phyloP scores from a whole-genome alignment of 2,329 filamentous ascomycete genomes.

The Aspergillus aculeatinus region DNA sequence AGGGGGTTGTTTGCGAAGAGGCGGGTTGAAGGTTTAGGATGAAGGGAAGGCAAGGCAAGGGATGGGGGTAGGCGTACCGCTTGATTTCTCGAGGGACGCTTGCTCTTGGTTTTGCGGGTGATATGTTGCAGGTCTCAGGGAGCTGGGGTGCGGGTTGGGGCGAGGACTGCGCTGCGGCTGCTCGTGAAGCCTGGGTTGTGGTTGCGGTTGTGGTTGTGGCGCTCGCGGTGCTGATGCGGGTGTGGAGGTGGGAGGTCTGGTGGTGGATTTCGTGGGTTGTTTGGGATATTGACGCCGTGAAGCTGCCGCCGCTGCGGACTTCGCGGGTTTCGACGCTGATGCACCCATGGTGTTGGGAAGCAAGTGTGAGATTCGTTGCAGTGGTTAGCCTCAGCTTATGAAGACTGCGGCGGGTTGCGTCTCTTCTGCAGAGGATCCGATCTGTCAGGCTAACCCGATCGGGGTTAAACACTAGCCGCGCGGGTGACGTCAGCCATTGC shows the following conservation, averaged over 20 bases:
- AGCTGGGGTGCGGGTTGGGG: not conserved
- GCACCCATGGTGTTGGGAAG: conserved; percentile 52
- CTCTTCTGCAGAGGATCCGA: conserved; percentile 5
- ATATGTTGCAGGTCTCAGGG: conserved; percentile 30
- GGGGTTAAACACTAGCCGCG: conserved; percentile 12
- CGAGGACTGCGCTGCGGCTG: conserved; percentile 2
- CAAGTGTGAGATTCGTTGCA: not conserved
- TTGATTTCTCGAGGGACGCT: conserved; percentile 32
- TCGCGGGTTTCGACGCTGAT: conserved; percentile 57
- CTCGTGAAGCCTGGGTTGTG: conserved; percentile 32
- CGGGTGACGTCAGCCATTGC: conserved; percentile 22
- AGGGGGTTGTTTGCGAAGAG: too few species aligned
- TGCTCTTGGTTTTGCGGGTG: conserved; percentile 33
- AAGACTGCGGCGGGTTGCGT: not conserved
- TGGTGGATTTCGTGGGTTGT: conserved; percentile 35
- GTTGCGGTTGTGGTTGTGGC: conserved; percentile 32
- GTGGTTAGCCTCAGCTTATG: not conserved
- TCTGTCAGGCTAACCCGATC: conserved; percentile 19
- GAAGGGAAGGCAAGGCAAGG: not conserved
- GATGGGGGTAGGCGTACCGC: conserved; percentile 26
- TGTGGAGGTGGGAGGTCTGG: conserved; percentile 37
- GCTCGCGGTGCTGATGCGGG: conserved; percentile 25
- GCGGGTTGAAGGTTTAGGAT: not conserved
- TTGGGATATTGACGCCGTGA: conserved; percentile 58
- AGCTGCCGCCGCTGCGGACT: conserved; percentile 49